These are phyloP conservation scores for Ustilago xerochloae DNA, from an alignment of 1,284 basidiomycete genomes.

Conservation along the genomic window DNA sequence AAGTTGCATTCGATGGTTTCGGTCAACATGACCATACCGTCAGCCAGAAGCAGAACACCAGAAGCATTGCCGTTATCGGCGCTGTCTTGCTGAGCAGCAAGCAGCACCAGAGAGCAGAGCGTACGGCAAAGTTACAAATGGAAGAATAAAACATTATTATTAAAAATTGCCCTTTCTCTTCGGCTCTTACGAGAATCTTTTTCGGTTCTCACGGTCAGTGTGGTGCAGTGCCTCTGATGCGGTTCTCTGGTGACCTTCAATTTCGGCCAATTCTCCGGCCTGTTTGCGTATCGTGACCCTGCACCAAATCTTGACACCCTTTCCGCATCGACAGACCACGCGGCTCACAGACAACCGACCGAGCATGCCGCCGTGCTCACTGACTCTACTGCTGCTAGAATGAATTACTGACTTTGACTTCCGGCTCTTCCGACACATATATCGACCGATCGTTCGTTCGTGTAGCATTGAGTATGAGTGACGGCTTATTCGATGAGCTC, in stretches of 20 bases:
- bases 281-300: constrained; percentile 8
- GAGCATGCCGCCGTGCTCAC: no score
- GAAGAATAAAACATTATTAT: neutral
- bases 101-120: no score
- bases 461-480: no score
- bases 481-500: neutral
- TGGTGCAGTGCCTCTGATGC: neutral
- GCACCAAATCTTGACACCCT: neutral
- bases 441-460: no score
- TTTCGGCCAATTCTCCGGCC: constrained; percentile 26
- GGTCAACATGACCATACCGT: neutral
- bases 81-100: neutral
- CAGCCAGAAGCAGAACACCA: neutral
- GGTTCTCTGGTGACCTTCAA: neutral
- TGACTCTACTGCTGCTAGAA: neutral
- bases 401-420: neutral
- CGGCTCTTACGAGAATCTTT: constrained; percentile 17
- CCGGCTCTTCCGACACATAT: neutral
- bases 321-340: neutral
- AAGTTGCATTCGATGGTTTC: neutral
- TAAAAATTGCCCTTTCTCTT: constrained; percentile 1
- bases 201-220: constrained; percentile 32
- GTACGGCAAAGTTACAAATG: no score
- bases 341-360: constrained; percentile 12
- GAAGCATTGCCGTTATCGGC: neutral